Conservation (phyloP, 73 alveolate genomes). For the Durusdinium trenchii region DNA sequence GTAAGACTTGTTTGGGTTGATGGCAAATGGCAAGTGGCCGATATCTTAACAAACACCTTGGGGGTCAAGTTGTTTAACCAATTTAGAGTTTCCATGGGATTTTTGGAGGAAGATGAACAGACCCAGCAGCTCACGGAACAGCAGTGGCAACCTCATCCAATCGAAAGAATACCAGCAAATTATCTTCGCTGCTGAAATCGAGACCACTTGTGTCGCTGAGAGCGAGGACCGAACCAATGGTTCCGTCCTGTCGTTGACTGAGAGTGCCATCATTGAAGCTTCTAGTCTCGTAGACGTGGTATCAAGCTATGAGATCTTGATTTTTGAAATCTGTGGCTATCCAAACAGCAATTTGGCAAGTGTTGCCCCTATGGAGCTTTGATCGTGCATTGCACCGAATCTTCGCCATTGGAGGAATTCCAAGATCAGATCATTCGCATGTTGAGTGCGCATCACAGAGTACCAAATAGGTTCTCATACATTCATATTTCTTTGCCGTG, state of each 20-base stretch:
- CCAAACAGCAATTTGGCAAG: too few relatives aligned
- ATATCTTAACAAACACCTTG: neutral
- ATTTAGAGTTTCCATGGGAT: neutral
- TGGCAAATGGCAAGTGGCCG: neutral
- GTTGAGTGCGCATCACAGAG: neutral
- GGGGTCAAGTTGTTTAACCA: neutral
- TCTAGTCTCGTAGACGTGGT: too few relatives aligned
- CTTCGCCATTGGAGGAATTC: too few relatives aligned
- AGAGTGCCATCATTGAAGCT: too few relatives aligned
- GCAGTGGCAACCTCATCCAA: neutral
- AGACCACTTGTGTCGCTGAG: neutral
- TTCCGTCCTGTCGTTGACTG: neutral
- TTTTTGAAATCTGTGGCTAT: too few relatives aligned
- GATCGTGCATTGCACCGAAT: too few relatives aligned
- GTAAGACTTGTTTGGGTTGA: neutral
- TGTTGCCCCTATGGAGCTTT: too few relatives aligned
- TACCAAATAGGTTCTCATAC: too few relatives aligned
- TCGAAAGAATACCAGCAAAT: neutral
- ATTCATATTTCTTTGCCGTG: neutral
- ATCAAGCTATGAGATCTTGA: too few relatives aligned
- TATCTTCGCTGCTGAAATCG: neutral
- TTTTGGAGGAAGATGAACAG: neutral
- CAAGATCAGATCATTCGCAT: too few relatives aligned
- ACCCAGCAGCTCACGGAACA: neutral
- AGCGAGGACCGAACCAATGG: neutral